Conservation (phyloP, 2,329 filamentous ascomycete species). For the Hymenoscyphus fructigenus region DNA sequence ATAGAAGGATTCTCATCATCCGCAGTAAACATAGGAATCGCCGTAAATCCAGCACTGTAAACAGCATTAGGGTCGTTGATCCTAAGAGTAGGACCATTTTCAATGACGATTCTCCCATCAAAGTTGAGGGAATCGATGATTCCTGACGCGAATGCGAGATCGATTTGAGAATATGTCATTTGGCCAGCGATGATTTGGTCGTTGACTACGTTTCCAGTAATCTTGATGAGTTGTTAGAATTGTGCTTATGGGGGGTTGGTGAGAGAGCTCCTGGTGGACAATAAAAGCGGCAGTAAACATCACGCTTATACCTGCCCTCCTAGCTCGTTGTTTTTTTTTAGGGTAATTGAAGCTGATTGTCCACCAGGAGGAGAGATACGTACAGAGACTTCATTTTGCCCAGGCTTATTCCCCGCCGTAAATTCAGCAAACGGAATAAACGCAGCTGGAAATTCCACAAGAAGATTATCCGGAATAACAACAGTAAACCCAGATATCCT, state of each 20-base stretch:
- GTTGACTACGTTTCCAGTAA: conserved; percentile 42
- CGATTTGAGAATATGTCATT: conserved; percentile 39
- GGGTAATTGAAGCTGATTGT: too few relatives aligned
- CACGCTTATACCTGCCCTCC: too few relatives aligned
- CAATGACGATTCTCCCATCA: conserved; percentile 40
- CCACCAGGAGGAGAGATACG: too few relatives aligned
- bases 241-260: background rate
- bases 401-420: conserved; percentile 14
- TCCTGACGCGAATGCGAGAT: conserved; percentile 39
- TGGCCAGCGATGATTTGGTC: conserved; percentile 41
- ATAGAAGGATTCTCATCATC: conserved; percentile 50
- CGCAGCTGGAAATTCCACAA: conserved; percentile 48
- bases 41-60: conserved; percentile 42
- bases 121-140: conserved; percentile 38
- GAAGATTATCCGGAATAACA: conserved; percentile 48
- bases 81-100: conserved; percentile 39
- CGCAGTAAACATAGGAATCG: conserved; percentile 45
- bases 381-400: conserved; percentile 27
- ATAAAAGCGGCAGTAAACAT: too few relatives aligned
- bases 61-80: conserved; percentile 48
- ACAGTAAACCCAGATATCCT: conserved; percentile 46
- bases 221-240: conserved; percentile 8
- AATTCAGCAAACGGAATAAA: conserved; percentile 42
- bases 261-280: too few relatives aligned
- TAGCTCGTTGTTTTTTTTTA: too few relatives aligned